phyloP scores from a whole-genome alignment of 352 stramenopile genomes.

The Phytophthora ohioensis region DNA sequence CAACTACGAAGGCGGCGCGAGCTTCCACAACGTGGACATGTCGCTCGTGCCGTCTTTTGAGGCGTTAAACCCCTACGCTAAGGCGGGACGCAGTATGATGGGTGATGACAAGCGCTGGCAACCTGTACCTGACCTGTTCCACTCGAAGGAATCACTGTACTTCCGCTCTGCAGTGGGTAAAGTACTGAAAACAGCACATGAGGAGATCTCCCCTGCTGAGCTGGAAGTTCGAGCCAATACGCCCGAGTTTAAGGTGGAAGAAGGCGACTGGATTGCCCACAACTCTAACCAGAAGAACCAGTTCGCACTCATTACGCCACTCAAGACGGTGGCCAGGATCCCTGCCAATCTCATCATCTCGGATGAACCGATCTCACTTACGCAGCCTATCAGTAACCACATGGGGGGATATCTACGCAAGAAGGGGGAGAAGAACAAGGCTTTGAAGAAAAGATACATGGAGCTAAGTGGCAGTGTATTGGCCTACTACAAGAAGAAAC shows the following conservation, averaged over 20 bases:
- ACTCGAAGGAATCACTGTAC: slow-evolving; percentile 86
- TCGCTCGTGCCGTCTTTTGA: slow-evolving; percentile 76
- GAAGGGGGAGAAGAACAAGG: slow-evolving; percentile 85
- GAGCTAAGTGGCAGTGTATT: slow-evolving; percentile 78
- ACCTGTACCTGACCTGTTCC: slow-evolving; percentile 71
- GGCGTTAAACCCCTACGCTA: slow-evolving; percentile 81
- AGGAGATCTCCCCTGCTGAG: slow-evolving; percentile 84
- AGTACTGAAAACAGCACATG: slow-evolving; percentile 80
- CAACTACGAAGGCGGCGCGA: slow-evolving; percentile 42
- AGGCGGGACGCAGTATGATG: slow-evolving; percentile 49
- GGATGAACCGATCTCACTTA: slow-evolving; percentile 49
- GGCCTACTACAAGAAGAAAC: slow-evolving; percentile 90
- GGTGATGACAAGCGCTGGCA: slow-evolving; percentile 78
- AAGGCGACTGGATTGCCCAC: slow-evolving; percentile 89
- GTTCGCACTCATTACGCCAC: slow-evolving; percentile 77
- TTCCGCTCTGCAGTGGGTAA: slow-evolving; percentile 79
- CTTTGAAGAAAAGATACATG: slow-evolving; percentile 88
- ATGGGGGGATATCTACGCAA: slow-evolving; percentile 85
- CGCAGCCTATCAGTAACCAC: slow-evolving; percentile 53
- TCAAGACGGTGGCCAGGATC: slow-evolving; percentile 86
- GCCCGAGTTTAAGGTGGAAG: slow-evolving; percentile 87
- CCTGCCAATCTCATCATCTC: slow-evolving; percentile 76
- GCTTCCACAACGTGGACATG: slow-evolving; percentile 51
- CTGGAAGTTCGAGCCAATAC: slow-evolving; percentile 91
- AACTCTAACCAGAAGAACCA: slow-evolving; percentile 82